These are phyloP conservation scores for Cryomyces antarcticus DNA, from an alignment of 495 filamentous ascomycete genomes.

Conservation along the genomic window DNA sequence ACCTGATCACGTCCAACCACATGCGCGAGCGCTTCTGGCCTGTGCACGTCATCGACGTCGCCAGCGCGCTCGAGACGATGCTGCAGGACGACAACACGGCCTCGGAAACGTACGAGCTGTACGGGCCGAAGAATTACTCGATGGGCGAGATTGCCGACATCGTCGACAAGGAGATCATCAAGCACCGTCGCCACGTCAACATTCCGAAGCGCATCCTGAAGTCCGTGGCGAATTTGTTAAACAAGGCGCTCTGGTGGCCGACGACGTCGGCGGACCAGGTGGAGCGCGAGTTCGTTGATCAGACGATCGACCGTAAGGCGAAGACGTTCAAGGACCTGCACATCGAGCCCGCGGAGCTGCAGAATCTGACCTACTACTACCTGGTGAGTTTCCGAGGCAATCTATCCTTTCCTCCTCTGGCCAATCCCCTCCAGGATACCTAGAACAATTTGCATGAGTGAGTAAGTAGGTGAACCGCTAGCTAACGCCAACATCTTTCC, in stretches of 20 bases:
- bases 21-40: slow-evolving; percentile 85
- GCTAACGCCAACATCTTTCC: too few species aligned
- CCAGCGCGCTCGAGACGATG: slow-evolving; percentile 70
- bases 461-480: too few species aligned
- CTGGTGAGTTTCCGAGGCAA: slow-evolving; percentile 39
- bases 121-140: slow-evolving; percentile 82
- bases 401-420: not conserved
- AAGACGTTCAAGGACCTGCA: slow-evolving; percentile 92
- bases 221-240: slow-evolving; percentile 47
- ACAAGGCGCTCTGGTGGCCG: slow-evolving; percentile 74
- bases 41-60: slow-evolving; percentile 71
- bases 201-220: slow-evolving; percentile 62
- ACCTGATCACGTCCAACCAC: slow-evolving; percentile 74
- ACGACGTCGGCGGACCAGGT: slow-evolving; percentile 67
- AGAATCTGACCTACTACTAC: slow-evolving; percentile 73
- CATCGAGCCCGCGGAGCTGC: slow-evolving; percentile 68
- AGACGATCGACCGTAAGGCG: slow-evolving; percentile 70
- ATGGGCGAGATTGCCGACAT: slow-evolving; percentile 68
- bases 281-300: slow-evolving; percentile 86
- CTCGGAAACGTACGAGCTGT: slow-evolving; percentile 82
- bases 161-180: slow-evolving; percentile 82
- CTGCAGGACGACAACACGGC: slow-evolving; percentile 75
- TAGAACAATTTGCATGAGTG: too few species aligned
- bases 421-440: too few species aligned
- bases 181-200: slow-evolving; percentile 79